Evolutionary conservation across 177 flowering plant species (phyloP), one percentile per base, ranked within the genome.

Genomic region (Viscum album): DNA sequence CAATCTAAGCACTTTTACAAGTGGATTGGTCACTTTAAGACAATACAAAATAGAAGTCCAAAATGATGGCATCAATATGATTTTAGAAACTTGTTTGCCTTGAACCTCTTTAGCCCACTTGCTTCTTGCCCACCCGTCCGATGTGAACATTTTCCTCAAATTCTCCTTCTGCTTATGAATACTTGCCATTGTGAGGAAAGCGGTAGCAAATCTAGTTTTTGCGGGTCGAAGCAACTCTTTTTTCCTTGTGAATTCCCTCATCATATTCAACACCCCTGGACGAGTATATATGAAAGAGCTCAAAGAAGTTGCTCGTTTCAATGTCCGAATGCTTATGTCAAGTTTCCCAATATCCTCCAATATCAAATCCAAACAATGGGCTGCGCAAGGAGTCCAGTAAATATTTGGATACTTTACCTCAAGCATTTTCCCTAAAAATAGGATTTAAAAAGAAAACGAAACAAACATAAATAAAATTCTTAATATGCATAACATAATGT

Each of bases 311-410:
- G 35, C 65, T 30, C 59, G 64, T 16, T 54, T 24, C 0, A 73
- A 1, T 2, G 64, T 31, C 15, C 7, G n/a, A 1, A 32, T 29
- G 1, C 31, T 28, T 0, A 30, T 17, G 2, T 41, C 2, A 7
- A 69, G 1, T n/a, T 68, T 68, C 23, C 54, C 64, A 36, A 64
- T 64, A 37, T 64, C 69, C 36, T 73, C 66, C 10, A 73, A 34
- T 52, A 69, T 69, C 4, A 69, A 30, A n/a, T 65, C 72, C 5
- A 73, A 7, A 34, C 75, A 73, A 69, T 73, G 66, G 1, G 72
- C 43, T 0, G 35, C 66, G 58, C 76, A 73, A n/a, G 67, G 59
- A 0, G 66, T 68, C 72, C 45, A 69, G 69, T 35, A 64, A 7
- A 73, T 32, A 15, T 62, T 24, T 35, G 26, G 54, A 5, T 45